Evolutionary conservation across 257 asterid genomes (phyloP).

Genomic region (Marsdenia floribunda): DNA sequence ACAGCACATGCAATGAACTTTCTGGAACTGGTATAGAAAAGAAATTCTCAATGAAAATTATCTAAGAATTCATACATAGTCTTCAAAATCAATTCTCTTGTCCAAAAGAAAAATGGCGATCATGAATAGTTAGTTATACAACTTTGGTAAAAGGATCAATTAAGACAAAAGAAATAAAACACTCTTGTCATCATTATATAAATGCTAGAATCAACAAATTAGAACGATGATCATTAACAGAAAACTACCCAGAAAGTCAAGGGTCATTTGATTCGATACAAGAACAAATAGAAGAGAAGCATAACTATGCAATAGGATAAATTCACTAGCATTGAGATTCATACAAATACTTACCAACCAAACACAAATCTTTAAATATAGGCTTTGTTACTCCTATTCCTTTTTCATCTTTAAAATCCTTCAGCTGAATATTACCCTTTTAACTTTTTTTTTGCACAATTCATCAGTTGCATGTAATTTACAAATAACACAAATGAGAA

Average conservation of each 20-base stretch:
- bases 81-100: neutral
- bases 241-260: neutral
- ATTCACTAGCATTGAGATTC: neutral
- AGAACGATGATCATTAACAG: neutral
- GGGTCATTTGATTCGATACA: neutral
- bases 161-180: neutral
- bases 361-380: neutral
- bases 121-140: neutral
- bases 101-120: neutral
- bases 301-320: neutral
- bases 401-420: neutral
- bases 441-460: neutral
- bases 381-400: neutral
- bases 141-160: neutral
- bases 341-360: neutral
- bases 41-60: neutral
- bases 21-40: neutral
- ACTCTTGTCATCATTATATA: neutral
- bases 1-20: neutral
- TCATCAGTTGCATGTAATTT: neutral
- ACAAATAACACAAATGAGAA: neutral
- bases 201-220: neutral
- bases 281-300: neutral
- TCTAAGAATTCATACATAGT: neutral
- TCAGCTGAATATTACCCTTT: neutral